Evolutionary conservation across 768 basidiomycete species (phyloP).

Genomic region (Boletus rubroflammeus): DNA sequence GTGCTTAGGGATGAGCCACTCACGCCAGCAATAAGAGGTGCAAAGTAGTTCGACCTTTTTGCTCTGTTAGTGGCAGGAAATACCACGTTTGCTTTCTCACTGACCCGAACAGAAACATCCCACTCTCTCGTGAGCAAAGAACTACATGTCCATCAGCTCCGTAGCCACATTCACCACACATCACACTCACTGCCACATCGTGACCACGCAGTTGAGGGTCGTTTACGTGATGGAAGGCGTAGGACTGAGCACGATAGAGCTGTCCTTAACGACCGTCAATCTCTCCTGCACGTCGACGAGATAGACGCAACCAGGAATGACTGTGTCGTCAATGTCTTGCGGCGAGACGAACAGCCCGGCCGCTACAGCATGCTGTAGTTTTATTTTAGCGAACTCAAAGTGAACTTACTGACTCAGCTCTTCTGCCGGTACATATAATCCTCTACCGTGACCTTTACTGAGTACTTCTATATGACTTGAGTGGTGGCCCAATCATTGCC

Average conservation of each 20-base stretch:
- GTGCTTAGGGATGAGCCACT: not conserved
- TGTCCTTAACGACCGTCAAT: constrained; percentile 4
- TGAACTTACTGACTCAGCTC: too few species aligned
- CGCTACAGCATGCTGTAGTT: too few species aligned
- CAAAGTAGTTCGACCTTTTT: constrained; percentile 19
- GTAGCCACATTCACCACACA: not conserved
- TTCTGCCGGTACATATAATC: too few species aligned
- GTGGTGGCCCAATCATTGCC: too few species aligned
- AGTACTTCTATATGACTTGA: too few species aligned
- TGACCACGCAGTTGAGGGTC: constrained; percentile 28
- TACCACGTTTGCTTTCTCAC: not conserved
- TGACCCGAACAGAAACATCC: constrained; percentile 17
- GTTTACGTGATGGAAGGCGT: constrained; percentile 21
- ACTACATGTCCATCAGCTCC: constrained; percentile 4
- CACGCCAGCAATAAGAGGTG: constrained; percentile 20
- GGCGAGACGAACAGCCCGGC: too few species aligned
- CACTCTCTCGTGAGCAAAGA: constrained; percentile 21
- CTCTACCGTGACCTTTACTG: too few species aligned
- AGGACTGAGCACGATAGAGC: constrained; percentile 23
- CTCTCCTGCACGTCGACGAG: constrained; percentile 23
- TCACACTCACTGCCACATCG: constrained; percentile 11
- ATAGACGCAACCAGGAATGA: constrained; percentile 23
- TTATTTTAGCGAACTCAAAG: too few species aligned
- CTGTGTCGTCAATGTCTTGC: constrained; percentile 17
- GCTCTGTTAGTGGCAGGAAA: not conserved